Conservation (phyloP, 352 stramenopile species). For the Thraustotheca clavata region DNA sequence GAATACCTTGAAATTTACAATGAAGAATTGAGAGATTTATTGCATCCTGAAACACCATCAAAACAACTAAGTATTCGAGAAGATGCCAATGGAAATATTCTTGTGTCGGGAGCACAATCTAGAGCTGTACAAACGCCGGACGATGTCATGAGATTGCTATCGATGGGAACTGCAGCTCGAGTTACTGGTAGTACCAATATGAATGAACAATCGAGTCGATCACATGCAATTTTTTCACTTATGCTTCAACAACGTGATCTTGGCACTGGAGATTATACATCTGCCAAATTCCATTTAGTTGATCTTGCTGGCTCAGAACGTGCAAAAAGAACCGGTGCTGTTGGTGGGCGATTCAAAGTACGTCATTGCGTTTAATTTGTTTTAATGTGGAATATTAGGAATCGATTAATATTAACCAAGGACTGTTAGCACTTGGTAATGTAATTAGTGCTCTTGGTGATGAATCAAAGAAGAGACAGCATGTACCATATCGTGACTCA, state of each 20-base stretch:
- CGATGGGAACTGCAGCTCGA: constrained; percentile 64
- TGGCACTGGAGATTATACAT: constrained; percentile 35
- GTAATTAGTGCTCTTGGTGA: constrained; percentile 92
- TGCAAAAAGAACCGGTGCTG: constrained; percentile 86
- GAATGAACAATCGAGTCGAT: constrained; percentile 86
- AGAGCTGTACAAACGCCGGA: constrained; percentile 64
- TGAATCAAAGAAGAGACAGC: constrained; percentile 50
- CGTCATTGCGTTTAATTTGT: background rate
- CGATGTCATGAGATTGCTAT: constrained; percentile 74
- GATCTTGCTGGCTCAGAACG: constrained; percentile 94
- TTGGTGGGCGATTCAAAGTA: constrained; percentile 78
- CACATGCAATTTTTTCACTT: constrained; percentile 87
- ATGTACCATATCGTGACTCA: constrained; percentile 88
- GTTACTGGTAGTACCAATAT: constrained; percentile 84
- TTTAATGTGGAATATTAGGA: constrained; percentile 44
- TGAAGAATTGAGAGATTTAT: constrained; percentile 93
- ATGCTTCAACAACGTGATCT: constrained; percentile 66
- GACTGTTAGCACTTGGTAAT: constrained; percentile 91
- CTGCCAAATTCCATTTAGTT: constrained; percentile 91
- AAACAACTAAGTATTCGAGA: constrained; percentile 78
- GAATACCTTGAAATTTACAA: constrained; percentile 99
- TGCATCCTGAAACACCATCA: constrained; percentile 72
- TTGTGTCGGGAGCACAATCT: constrained; percentile 76
- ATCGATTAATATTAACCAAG: constrained; percentile 94
- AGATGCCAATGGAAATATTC: constrained; percentile 67